Conservation (phyloP, 1,284 basidiomycete species). For the Boletus semigastroideus region DNA sequence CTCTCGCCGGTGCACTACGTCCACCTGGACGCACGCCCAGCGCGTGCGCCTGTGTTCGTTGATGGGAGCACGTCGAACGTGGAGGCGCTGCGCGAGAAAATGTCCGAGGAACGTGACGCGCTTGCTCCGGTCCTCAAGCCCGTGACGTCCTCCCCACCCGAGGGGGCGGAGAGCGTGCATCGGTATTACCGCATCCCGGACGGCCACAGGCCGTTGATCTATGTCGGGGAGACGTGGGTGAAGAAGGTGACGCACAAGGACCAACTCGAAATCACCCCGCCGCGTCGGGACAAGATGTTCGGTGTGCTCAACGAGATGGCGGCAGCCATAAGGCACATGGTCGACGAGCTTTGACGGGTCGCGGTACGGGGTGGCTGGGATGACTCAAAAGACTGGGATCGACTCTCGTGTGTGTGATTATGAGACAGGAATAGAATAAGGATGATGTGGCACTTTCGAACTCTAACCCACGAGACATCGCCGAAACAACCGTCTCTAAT, state of each 20-base stretch:
- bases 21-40: not conserved
- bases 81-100: not conserved
- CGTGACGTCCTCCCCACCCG: not conserved
- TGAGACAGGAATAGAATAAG: too few species aligned
- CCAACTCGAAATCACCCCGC: not conserved
- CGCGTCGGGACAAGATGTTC: not conserved
- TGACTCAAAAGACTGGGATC: too few species aligned
- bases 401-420: too few species aligned
- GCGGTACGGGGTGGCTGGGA: too few species aligned
- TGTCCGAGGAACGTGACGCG: slow-evolving; percentile 1
- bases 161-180: slow-evolving; percentile 10
- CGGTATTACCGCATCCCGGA: slow-evolving; percentile 1
- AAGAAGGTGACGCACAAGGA: slow-evolving; percentile 1
- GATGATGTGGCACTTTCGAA: too few species aligned
- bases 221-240: slow-evolving; percentile 14
- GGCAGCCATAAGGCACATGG: not conserved
- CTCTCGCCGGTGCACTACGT: slow-evolving; percentile 9
- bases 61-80: not conserved
- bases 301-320: not conserved
- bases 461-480: too few species aligned
- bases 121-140: slow-evolving; percentile 6
- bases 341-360: not conserved
- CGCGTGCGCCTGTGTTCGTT: slow-evolving; percentile 14
- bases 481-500: too few species aligned
- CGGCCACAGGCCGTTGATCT: not conserved